A percentile compares a stretch with the other conserved stretches of the same genome.
Evolutionary conservation across 2,329 filamentous ascomycete species (phyloP).

Genomic region (Xylaria sp.): DNA sequence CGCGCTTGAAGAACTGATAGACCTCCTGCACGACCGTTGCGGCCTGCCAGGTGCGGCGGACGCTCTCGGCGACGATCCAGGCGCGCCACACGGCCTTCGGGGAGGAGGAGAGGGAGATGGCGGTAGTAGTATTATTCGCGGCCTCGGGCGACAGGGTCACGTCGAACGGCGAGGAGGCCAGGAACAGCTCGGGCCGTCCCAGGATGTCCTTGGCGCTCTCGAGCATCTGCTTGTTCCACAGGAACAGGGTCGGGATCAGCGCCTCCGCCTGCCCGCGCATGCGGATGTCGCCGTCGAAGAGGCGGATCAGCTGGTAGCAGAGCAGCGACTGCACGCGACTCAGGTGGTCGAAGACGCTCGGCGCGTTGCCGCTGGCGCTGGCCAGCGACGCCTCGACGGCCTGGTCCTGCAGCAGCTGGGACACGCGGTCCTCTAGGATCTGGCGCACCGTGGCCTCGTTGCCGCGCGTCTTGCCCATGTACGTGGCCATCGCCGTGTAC

Average conservation of each 20-base stretch:
- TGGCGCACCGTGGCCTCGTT: slow-evolving; percentile 34
- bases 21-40: slow-evolving; percentile 40
- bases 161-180: slow-evolving; percentile 23
- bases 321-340: slow-evolving; percentile 43
- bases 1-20: slow-evolving; percentile 44
- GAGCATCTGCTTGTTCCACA: slow-evolving; percentile 43
- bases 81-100: slow-evolving; percentile 40
- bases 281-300: slow-evolving; percentile 51
- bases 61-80: slow-evolving; percentile 48
- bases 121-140: background rate
- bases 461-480: slow-evolving; percentile 36
- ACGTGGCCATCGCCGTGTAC: slow-evolving; percentile 41
- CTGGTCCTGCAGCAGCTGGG: slow-evolving; percentile 43
- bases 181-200: slow-evolving; percentile 28
- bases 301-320: slow-evolving; percentile 50
- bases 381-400: slow-evolving; percentile 32
- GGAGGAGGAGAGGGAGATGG: no score
- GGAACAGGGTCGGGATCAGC: slow-evolving; percentile 45
- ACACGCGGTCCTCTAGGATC: slow-evolving; percentile 43
- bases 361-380: slow-evolving; percentile 15
- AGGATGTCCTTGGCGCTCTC: slow-evolving; percentile 33
- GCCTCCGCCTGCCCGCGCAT: slow-evolving; percentile 49
- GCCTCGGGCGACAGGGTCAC: background rate
- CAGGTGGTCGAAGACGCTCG: slow-evolving; percentile 39
- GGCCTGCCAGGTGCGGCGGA: slow-evolving; percentile 46